phyloP scores from a whole-genome alignment of 805 yeast genomes.

The Candida michaelii region DNA sequence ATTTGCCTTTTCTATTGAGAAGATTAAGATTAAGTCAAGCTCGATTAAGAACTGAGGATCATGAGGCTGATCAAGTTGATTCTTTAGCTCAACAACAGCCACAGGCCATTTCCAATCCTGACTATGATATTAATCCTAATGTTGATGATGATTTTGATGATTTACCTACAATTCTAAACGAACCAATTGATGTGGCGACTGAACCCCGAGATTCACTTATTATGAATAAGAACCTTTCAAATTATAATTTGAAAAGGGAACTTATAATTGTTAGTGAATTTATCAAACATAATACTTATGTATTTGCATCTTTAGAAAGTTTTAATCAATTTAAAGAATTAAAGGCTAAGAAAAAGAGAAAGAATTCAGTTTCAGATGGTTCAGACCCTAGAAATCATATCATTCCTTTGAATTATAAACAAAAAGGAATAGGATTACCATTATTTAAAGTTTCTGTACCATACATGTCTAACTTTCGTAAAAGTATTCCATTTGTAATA shows the following conservation, averaged over 20 bases:
- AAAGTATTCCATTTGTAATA: slow-evolving; percentile 33
- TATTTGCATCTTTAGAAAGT: slow-evolving; percentile 32
- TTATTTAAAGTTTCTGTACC: slow-evolving; percentile 36
- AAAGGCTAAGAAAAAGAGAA: slow-evolving; percentile 23
- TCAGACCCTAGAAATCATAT: slow-evolving; percentile 32
- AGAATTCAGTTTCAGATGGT: slow-evolving; percentile 16
- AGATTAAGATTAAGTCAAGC: slow-evolving; percentile 21
- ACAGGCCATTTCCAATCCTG: neutral
- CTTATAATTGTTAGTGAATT: slow-evolving; percentile 34
- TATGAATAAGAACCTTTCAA: slow-evolving; percentile 16
- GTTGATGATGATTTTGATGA: slow-evolving; percentile 18
- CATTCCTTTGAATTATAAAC: slow-evolving; percentile 31
- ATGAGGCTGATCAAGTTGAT: neutral
- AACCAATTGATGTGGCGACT: slow-evolving; percentile 10
- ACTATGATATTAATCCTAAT: neutral
- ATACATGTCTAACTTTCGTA: slow-evolving; percentile 35
- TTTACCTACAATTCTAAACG: slow-evolving; percentile 22
- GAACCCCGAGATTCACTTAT: slow-evolving; percentile 10
- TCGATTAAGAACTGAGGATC: slow-evolving; percentile 3
- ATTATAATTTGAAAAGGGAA: slow-evolving; percentile 28
- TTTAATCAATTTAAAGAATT: slow-evolving; percentile 29
- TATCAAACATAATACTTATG: slow-evolving; percentile 25
- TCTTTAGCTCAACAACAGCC: neutral
- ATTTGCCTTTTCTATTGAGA: slow-evolving; percentile 39
- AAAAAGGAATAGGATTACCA: slow-evolving; percentile 37